Evolutionary conservation across 306 rosid genomes (phyloP).

Genomic region (Vachellia pachyceras): DNA sequence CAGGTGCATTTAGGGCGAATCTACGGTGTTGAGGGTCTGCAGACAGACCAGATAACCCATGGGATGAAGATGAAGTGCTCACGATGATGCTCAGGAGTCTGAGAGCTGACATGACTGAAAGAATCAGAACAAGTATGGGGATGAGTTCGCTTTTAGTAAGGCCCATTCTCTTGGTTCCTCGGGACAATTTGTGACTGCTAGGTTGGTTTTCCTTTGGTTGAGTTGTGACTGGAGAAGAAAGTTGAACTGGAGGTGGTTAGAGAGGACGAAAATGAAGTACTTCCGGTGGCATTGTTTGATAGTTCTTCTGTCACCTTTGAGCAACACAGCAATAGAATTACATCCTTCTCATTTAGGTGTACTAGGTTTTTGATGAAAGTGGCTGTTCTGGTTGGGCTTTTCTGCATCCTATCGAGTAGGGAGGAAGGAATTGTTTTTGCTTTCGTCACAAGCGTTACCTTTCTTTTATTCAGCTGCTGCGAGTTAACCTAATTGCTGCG

Average conservation of each 20-base stretch:
- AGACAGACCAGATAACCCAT: constrained; percentile 44
- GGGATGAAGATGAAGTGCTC: constrained; percentile 53
- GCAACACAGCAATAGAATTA: constrained; percentile 38
- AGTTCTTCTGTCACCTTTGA: constrained; percentile 35
- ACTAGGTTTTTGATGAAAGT: constrained; percentile 43
- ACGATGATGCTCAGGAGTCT: constrained; percentile 67
- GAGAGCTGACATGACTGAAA: constrained; percentile 60
- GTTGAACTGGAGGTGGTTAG: constrained; percentile 47
- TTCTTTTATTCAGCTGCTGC: constrained; percentile 43
- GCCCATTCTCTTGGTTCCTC: constrained; percentile 58
- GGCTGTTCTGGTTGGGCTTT: constrained; percentile 37
- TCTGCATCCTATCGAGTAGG: constrained; percentile 58
- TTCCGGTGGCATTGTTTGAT: constrained; percentile 71
- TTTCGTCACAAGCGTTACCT: constrained; percentile 63
- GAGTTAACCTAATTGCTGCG: constrained; percentile 51
- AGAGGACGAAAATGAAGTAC: constrained; percentile 55
- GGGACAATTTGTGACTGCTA: constrained; percentile 39
- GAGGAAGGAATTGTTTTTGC: constrained; percentile 71
- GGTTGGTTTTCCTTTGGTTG: constrained; percentile 43
- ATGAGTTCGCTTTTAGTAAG: constrained; percentile 66
- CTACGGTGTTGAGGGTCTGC: constrained; percentile 40
- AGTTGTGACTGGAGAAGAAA: constrained; percentile 49
- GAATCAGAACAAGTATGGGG: constrained; percentile 67
- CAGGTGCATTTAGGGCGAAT: constrained; percentile 19
- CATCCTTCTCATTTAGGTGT: constrained; percentile 37